Evolutionary conservation across 2,329 filamentous ascomycete genomes (phyloP), one percentile per base, ranked within the genome.

Genomic region (Cytospora piceicola): DNA sequence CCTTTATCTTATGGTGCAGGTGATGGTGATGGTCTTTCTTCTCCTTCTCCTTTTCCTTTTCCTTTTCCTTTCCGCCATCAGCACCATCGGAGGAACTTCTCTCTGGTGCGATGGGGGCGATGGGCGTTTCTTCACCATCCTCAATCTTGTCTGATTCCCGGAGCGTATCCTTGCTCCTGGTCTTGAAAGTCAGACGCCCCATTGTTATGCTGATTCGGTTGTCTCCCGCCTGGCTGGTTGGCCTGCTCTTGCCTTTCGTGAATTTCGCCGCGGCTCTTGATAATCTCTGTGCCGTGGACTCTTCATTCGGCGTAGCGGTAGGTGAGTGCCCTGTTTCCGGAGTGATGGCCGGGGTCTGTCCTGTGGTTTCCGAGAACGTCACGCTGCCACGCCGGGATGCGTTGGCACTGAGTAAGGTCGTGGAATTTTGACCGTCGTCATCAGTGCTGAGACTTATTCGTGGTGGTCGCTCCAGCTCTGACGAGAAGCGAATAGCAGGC

Each of bases 181-280:
- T 81, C 8, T 86, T 78, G 0, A 82, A 80, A 12, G 81, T 82
- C 4, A 87, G 75, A n/a, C 84, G 81, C 20, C 81, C 82, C 73
- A 89, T 86, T 3, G 83, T 85, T 22, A 83, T 77, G 71, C 84
- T 87, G 64, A 87, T 82, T 4, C 87, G 80, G 20, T 80, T 80
- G 69, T 89, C 87, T 32, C 85, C 84, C 1, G 80, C 82, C 70
- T 88, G 85, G 70, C 87, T 89, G 22, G 77, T 77, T 5, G 87
- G 84, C 15, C 87, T 82, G 69, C 86, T 87, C 70, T 82, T 81
- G 57, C 75, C 76, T 75, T 78, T 74, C 27, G 82, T 76, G 69
- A 88, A 86, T 56, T 81, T 81, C 6, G 84, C 83, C 17, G 86
- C 85, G 1, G 86, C 85, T 17, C 86, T 81, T 9, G 85, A 87